phyloP scores from a whole-genome alignment of 768 basidiomycete species.

The Russula brevipes region DNA sequence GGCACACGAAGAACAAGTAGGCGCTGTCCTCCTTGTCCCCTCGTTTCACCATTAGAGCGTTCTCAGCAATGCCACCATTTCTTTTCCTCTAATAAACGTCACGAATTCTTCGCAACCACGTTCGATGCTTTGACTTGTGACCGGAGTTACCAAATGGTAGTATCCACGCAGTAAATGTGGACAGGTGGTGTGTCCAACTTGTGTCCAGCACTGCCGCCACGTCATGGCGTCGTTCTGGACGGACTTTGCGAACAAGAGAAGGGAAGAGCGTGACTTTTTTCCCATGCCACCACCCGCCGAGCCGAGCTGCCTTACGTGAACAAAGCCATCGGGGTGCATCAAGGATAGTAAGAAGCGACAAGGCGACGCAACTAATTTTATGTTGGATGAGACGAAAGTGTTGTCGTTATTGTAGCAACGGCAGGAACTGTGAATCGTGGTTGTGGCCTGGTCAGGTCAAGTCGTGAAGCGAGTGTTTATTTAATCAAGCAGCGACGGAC shows the following conservation, averaged over 20 bases:
- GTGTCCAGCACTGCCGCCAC: background rate
- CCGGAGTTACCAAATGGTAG: background rate
- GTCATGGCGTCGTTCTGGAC: background rate
- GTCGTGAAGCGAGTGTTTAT: no score
- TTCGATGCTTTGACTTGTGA: background rate
- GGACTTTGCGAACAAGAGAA: background rate
- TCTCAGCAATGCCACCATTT: background rate
- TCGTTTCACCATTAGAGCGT: background rate
- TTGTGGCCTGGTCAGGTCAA: no score
- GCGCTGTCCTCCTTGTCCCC: background rate
- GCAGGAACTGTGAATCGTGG: no score
- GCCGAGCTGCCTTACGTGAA: no score
- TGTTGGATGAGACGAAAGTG: no score
- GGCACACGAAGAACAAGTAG: slow-evolving; percentile 43
- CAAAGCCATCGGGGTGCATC: no score
- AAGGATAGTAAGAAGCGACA: background rate
- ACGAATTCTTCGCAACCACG: background rate
- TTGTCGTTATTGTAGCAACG: no score
- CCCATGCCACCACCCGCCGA: no score
- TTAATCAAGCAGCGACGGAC: background rate
- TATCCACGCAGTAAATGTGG: background rate
- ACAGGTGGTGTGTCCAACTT: background rate
- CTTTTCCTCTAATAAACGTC: background rate
- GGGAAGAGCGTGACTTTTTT: background rate
- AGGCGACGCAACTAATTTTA: no score